Conservation (phyloP, 2,329 filamentous ascomycete genomes). For the Acrodontium crateriforme region DNA sequence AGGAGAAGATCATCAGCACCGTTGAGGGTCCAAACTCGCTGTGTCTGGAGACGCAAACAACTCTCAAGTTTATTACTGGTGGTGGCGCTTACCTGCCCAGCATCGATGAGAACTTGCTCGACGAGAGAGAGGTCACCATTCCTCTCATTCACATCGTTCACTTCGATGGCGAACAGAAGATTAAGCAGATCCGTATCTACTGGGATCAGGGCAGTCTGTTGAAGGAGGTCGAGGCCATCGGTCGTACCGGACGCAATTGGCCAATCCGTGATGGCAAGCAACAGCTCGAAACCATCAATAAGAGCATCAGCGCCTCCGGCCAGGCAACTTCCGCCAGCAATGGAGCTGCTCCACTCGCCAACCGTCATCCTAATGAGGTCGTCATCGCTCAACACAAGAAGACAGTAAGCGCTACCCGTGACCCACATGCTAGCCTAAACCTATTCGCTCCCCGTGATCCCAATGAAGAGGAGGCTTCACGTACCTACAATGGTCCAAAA, state of each 20-base stretch:
- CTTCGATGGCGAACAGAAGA: constrained; percentile 65
- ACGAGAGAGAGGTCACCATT: constrained; percentile 65
- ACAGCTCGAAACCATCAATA: constrained; percentile 51
- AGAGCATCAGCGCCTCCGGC: constrained; percentile 18
- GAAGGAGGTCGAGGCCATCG: constrained; percentile 88
- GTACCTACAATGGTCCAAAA: constrained; percentile 34
- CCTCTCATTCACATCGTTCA: constrained; percentile 84
- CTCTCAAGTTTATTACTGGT: constrained; percentile 64
- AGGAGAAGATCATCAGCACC: constrained; percentile 58
- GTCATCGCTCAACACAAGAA: constrained; percentile 16
- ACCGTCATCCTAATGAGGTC: constrained; percentile 12
- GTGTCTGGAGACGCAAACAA: constrained; percentile 67
- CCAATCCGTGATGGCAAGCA: constrained; percentile 80
- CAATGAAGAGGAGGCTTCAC: constrained; percentile 31
- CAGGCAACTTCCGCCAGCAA: constrained; percentile 12
- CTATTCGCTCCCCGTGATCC: constrained; percentile 60
- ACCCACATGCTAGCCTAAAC: constrained; percentile 52
- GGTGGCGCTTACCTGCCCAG: constrained; percentile 79
- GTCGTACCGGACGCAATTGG: constrained; percentile 82
- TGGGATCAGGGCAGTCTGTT: constrained; percentile 94
- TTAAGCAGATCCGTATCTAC: constrained; percentile 72
- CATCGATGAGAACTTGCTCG: constrained; percentile 86
- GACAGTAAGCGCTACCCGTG: constrained; percentile 24
- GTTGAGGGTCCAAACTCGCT: constrained; percentile 59
- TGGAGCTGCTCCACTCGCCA: constrained; percentile 12